phyloP scores from a whole-genome alignment of 2,329 filamentous ascomycete species.

The Trichophyton mentagrophytes region DNA sequence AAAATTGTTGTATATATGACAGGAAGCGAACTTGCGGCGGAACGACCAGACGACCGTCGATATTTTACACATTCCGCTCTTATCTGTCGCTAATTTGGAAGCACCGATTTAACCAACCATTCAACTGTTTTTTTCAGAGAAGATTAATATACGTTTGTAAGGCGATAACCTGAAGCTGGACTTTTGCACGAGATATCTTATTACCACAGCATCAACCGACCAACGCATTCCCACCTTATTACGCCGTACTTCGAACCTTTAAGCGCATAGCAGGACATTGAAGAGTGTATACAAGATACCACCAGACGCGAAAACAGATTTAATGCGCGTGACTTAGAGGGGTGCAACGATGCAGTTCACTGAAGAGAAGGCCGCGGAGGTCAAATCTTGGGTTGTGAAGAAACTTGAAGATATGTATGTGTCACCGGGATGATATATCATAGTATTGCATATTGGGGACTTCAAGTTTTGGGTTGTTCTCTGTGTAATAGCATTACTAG shows the following conservation, averaged over 20 bases:
- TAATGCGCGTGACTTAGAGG: not conserved
- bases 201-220: not conserved
- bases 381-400: slow-evolving; percentile 48
- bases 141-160: no score
- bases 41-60: no score
- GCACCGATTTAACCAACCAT: not conserved
- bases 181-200: not conserved
- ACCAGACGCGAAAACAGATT: not conserved
- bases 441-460: not conserved
- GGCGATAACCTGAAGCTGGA: not conserved
- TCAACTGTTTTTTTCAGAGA: no score
- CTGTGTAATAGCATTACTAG: not conserved
- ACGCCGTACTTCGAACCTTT: not conserved
- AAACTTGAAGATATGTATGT: slow-evolving; percentile 46
- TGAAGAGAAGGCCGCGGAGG: slow-evolving; percentile 39
- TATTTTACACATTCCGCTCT: no score
- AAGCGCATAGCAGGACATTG: not conserved
- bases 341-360: slow-evolving; percentile 39
- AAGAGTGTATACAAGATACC: not conserved
- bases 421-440: not conserved
- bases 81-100: not conserved
- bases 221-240: not conserved
- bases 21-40: no score
- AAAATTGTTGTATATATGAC: no score
- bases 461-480: not conserved